Conservation (phyloP, 208 protist genomes). For the Angomonas ambiguus region DNA sequence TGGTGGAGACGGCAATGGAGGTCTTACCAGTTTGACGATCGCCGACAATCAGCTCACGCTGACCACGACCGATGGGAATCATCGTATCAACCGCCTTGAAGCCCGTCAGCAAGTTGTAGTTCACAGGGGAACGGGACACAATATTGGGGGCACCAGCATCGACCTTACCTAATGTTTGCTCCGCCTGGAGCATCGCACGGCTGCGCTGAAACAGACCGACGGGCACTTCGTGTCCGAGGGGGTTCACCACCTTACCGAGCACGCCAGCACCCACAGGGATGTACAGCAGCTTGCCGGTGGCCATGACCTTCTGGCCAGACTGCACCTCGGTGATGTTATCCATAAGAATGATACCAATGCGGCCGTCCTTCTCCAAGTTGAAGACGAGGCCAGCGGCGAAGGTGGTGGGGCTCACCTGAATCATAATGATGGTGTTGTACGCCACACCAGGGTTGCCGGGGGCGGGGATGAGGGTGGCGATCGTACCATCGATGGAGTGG, state of each 20-base stretch:
- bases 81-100: constrained; percentile 92
- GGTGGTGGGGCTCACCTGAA: constrained; percentile 74
- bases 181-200: constrained; percentile 32
- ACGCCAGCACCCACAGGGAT: constrained; percentile 78
- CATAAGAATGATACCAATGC: constrained; percentile 85
- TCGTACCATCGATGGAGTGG: constrained; percentile 85
- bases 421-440: constrained; percentile 87
- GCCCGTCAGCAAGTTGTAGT: constrained; percentile 92
- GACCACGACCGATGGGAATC: constrained; percentile 91
- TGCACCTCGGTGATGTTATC: constrained; percentile 85
- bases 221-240: constrained; percentile 75
- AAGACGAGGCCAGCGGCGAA: constrained; percentile 77
- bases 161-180: constrained; percentile 72
- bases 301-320: constrained; percentile 86
- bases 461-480: constrained; percentile 76
- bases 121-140: constrained; percentile 87
- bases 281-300: constrained; percentile 78
- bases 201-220: constrained; percentile 59
- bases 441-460: constrained; percentile 69
- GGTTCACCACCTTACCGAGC: constrained; percentile 86
- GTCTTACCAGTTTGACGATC: constrained; percentile 94
- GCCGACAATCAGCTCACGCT: constrained; percentile 93
- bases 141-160: constrained; percentile 92
- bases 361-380: constrained; percentile 84
- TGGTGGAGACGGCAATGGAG: constrained; percentile 90